phyloP scores from a whole-genome alignment of 129 eudicot species.

The Flaveria sonorensis region DNA sequence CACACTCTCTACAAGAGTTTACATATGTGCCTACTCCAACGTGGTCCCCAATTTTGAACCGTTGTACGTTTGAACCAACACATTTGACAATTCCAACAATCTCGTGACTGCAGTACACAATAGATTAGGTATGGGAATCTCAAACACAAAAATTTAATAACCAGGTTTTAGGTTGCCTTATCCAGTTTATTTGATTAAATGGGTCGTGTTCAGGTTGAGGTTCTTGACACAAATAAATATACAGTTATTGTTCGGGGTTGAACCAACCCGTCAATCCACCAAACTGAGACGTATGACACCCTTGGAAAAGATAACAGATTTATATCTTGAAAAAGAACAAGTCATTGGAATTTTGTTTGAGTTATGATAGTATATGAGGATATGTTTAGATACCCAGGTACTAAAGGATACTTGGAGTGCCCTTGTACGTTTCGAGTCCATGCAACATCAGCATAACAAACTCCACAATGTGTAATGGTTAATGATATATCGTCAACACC shows the following conservation, averaged over 20 bases:
- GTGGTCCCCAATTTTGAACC: slow-evolving; percentile 68
- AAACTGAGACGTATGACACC: too few relatives aligned
- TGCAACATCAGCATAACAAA: slow-evolving; percentile 82
- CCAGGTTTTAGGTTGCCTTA: too few relatives aligned
- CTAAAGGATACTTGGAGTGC: slow-evolving; percentile 80
- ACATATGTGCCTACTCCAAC: slow-evolving; percentile 95
- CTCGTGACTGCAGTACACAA: slow-evolving; percentile 65
- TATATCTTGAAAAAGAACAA: background rate
- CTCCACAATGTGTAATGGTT: slow-evolving; percentile 71
- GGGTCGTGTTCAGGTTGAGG: too few relatives aligned
- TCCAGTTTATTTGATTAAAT: too few relatives aligned
- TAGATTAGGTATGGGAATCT: background rate
- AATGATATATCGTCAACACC: slow-evolving; percentile 70
- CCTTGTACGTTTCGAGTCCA: slow-evolving; percentile 77
- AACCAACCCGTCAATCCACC: too few relatives aligned
- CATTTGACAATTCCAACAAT: slow-evolving; percentile 81
- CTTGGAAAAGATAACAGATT: too few relatives aligned
- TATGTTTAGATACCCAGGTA: slow-evolving; percentile 75
- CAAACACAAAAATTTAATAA: too few relatives aligned
- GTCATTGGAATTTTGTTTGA: background rate
- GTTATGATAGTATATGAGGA: background rate
- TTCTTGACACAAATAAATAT: too few relatives aligned
- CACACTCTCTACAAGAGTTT: slow-evolving; percentile 90
- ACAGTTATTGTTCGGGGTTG: too few relatives aligned
- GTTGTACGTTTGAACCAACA: slow-evolving; percentile 65